Evolutionary conservation across 192 early-diverging fungal species (phyloP).

Genomic region (Entomortierella beljakovae): DNA sequence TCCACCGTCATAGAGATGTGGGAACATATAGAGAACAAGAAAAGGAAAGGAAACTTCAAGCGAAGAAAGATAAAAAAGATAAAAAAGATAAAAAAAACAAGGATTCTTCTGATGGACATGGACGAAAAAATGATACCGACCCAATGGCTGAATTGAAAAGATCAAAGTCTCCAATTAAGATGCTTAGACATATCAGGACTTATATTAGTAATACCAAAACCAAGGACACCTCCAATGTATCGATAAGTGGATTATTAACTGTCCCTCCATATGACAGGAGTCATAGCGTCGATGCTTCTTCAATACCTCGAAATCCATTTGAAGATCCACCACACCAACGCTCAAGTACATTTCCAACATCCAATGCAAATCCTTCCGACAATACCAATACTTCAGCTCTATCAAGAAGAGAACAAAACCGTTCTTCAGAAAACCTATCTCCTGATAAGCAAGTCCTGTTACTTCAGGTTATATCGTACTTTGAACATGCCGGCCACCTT

Average conservation of each 20-base stretch:
- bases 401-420: neutral
- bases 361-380: constrained; percentile 19
- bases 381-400: neutral
- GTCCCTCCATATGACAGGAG: neutral
- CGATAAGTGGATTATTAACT: neutral
- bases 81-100: constrained; percentile 4
- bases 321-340: constrained; percentile 19
- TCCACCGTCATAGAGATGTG: no score
- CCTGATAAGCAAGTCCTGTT: constrained; percentile 43
- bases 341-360: constrained; percentile 20
- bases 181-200: constrained; percentile 44
- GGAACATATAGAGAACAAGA: no score
- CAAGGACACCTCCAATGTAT: constrained; percentile 6
- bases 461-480: constrained; percentile 47
- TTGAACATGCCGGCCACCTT: constrained; percentile 49
- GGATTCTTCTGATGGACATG: constrained; percentile 1
- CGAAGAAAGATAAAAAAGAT: neutral
- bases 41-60: no score
- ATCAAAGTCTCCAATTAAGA: constrained; percentile 47
- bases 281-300: constrained; percentile 9
- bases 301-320: constrained; percentile 21
- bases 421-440: constrained; percentile 5
- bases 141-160: constrained; percentile 27
- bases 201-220: constrained; percentile 47
- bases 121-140: neutral